Evolutionary conservation across 2,329 filamentous ascomycete genomes (phyloP).

Genomic region (Nectriaceae sp.): DNA sequence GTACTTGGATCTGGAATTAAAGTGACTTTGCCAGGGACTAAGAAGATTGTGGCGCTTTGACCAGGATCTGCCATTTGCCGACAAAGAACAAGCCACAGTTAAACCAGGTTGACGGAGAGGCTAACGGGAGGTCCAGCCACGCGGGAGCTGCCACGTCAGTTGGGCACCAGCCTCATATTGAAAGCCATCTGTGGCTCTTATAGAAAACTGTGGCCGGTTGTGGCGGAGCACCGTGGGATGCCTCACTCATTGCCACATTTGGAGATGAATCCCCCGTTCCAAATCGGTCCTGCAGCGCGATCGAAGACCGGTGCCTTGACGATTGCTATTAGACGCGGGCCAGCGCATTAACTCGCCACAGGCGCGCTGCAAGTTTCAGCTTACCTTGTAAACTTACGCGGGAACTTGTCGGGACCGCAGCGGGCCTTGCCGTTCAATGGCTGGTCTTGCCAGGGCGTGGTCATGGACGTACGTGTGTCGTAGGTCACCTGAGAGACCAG

Average conservation of each 20-base stretch:
- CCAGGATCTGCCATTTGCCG: slow-evolving; percentile 21
- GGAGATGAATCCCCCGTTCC: slow-evolving; percentile 20
- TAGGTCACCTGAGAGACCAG: slow-evolving; percentile 10
- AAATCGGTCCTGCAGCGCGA: slow-evolving; percentile 20
- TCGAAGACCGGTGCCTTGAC: slow-evolving; percentile 18
- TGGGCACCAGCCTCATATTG: slow-evolving; percentile 39
- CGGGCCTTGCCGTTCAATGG: slow-evolving; percentile 18
- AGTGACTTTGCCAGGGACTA: slow-evolving; percentile 32
- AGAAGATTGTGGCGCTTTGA: slow-evolving; percentile 10
- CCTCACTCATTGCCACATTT: slow-evolving; percentile 27
- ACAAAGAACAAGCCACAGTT: slow-evolving; percentile 23
- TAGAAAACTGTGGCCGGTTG: slow-evolving; percentile 23
- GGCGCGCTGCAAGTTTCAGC: slow-evolving; percentile 26
- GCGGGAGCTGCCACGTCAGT: slow-evolving; percentile 45
- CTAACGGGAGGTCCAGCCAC: slow-evolving; percentile 33
- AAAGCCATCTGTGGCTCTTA: neutral
- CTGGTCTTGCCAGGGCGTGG: neutral
- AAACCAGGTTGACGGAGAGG: slow-evolving; percentile 13
- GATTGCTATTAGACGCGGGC: slow-evolving; percentile 19
- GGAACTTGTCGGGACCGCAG: slow-evolving; percentile 10
- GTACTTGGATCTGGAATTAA: slow-evolving; percentile 28
- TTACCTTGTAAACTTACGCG: slow-evolving; percentile 13
- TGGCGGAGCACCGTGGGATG: slow-evolving; percentile 41
- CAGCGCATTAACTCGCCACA: slow-evolving; percentile 29
- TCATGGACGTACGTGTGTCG: too few species aligned